Base-by-base conservation (phyloP, 208 protist genomes). In the Leishmania guyanensis region DNA sequence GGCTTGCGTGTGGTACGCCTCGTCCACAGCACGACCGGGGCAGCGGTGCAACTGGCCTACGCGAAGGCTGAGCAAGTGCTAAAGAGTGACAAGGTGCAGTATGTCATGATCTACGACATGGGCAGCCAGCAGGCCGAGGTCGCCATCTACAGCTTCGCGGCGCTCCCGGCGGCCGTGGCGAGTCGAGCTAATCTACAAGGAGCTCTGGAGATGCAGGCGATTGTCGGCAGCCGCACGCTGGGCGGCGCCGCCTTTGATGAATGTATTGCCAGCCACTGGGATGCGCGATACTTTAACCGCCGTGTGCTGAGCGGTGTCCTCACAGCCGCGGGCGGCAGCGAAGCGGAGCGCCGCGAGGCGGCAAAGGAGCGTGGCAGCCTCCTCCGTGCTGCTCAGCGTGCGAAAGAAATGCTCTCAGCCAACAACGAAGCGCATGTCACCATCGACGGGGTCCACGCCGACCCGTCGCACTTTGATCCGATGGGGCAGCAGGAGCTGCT, bases 71-170 rank as follows among this genome's bases (percentile, higher is more conserved):
- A 90, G 79, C 86, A 93, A 56, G 84, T 94, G 9, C 88, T 95
- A 60, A 2, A 54, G 51, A 10, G 56, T 20, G 71, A 62, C 50
- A 64, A 60, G 79, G 9, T 56, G 54, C 56, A 66, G 62, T 91
- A 94, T 75, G 77, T 97, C 10, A 90, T 98, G 85, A 74, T 98
- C 20, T 98, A 94, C 84, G 92, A 97, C 86, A 97, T 98, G 93
- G 95, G 95, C 43, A 90, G 88, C 71, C 75, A 84, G 17, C 81
- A 88, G 56, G 91, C 92, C n/a, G 95, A 97, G 85, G 93, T 88
- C 14, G 92, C 92, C 16, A 80, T 97, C 29, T 98, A 88, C 81
- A 22, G 85, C 29, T 91, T 95, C 83, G 26, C 72, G 26, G 16
- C 83, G 53, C 60, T 56, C 60, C 64, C 84, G 51, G 9, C 84